A percentile compares a stretch with the other conserved stretches of the same genome.
Conservation (phyloP, 305 asterid species). For the Fraxinus platypoda region DNA sequence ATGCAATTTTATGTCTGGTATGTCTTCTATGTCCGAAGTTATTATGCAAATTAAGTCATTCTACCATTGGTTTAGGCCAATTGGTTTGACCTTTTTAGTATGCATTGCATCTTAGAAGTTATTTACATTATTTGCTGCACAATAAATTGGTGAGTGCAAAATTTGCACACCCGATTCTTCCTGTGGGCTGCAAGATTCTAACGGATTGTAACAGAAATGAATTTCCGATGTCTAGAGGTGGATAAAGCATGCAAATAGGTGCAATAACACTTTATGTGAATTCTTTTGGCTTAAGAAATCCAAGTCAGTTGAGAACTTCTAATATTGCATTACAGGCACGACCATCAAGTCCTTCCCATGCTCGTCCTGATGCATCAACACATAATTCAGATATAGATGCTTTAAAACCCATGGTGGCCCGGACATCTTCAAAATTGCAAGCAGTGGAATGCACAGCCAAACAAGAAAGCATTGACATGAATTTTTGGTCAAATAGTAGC, state of each 20-base stretch:
- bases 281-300: background rate
- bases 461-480: conserved; percentile 44
- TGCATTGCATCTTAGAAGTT: background rate
- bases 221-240: background rate
- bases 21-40: background rate
- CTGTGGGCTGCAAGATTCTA: background rate
- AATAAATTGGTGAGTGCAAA: background rate
- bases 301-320: conserved; percentile 5
- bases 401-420: conserved; percentile 30
- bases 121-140: background rate
- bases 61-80: background rate
- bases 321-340: conserved; percentile 39
- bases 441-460: conserved; percentile 39
- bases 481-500: conserved; percentile 22
- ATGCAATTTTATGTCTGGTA: background rate
- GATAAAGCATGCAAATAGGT: background rate
- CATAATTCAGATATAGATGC: conserved; percentile 34
- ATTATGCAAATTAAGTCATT: background rate
- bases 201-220: background rate
- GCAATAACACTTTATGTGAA: background rate
- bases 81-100: background rate
- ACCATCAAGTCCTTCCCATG: conserved; percentile 40
- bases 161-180: background rate
- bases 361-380: conserved; percentile 37
- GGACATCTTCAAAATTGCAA: conserved; percentile 31